phyloP scores from a whole-genome alignment of 129 eudicot genomes.

The Tagetes patula region DNA sequence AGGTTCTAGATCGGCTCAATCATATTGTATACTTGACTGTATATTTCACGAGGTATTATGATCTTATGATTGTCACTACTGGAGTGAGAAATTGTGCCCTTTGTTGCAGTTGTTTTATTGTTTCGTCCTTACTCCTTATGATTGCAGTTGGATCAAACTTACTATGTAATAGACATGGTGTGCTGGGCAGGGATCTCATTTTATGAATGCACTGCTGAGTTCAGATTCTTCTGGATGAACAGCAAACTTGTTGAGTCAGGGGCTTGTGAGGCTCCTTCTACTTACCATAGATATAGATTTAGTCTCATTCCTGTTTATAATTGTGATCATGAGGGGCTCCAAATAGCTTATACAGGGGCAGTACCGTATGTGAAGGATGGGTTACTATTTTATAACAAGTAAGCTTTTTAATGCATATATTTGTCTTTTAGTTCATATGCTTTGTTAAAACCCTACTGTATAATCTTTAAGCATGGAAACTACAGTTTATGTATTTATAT shows the following conservation, averaged over 20 bases:
- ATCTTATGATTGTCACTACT: background rate
- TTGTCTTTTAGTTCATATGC: background rate
- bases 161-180: conserved; percentile 84
- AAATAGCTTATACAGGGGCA: conserved; percentile 72
- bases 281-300: conserved; percentile 76
- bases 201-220: conserved; percentile 92
- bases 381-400: conserved; percentile 84
- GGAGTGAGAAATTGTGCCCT: background rate
- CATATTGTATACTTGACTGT: conserved; percentile 91
- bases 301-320: conserved; percentile 64
- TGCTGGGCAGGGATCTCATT: conserved; percentile 98
- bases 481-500: background rate
- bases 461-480: background rate
- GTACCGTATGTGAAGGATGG: conserved; percentile 91
- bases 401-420: conserved; percentile 30
- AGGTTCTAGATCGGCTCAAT: conserved; percentile 57
- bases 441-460: background rate
- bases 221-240: conserved; percentile 94
- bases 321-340: conserved; percentile 80
- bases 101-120: background rate
- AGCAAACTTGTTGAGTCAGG: conserved; percentile 85
- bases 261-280: conserved; percentile 74
- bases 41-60: conserved; percentile 78
- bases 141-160: conserved; percentile 74
- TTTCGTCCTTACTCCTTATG: background rate